Evolutionary conservation across 345 rosid species (phyloP).

Genomic region (Clausena lansium): DNA sequence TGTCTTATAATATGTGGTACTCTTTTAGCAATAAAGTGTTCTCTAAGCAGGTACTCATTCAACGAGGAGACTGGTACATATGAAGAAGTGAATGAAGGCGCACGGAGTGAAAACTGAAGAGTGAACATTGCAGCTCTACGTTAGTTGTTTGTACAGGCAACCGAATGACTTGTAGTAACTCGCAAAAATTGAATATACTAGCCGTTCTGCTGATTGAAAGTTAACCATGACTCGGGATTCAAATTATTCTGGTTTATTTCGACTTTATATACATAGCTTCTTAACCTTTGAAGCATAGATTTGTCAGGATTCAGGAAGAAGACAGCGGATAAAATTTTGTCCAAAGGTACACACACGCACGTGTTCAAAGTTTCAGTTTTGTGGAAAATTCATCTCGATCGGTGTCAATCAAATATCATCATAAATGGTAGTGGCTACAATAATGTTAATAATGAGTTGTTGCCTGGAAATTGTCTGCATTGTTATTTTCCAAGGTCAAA

Average conservation of each 20-base stretch:
- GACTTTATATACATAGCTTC: neutral
- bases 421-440: too few species aligned
- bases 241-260: neutral
- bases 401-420: neutral
- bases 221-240: neutral
- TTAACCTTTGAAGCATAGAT: neutral
- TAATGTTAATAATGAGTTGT: neutral
- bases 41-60: conserved; percentile 46
- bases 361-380: too few species aligned
- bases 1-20: neutral
- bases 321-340: neutral
- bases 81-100: conserved; percentile 35
- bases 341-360: neutral
- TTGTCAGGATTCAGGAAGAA: neutral
- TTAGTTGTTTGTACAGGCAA: conserved; percentile 10
- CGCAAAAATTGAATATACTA: neutral
- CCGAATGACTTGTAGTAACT: conserved; percentile 1
- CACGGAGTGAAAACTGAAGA: conserved; percentile 22
- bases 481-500: neutral
- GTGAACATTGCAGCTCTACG: neutral
- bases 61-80: conserved; percentile 54
- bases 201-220: neutral
- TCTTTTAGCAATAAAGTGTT: neutral
- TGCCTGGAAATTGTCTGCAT: neutral
- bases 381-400: neutral